Evolutionary conservation across 2,329 filamentous ascomycete species (phyloP).

Genomic region (Xylaria digitata): DNA sequence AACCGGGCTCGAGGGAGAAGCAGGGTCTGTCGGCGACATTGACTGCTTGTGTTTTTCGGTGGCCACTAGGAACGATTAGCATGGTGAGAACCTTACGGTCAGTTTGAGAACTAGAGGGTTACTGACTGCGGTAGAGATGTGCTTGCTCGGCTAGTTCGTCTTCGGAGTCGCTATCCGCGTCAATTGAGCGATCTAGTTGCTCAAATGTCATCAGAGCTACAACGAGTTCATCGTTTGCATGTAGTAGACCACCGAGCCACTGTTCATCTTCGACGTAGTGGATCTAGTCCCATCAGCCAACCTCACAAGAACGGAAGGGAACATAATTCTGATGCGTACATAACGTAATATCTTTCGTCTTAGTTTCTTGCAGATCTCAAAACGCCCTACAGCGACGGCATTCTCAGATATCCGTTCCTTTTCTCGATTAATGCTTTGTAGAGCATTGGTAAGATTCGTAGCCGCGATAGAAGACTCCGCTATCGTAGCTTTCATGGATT

Average conservation of each 20-base stretch:
- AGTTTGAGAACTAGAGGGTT: neutral
- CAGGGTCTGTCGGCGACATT: constrained; percentile 53
- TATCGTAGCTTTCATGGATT: constrained; percentile 86
- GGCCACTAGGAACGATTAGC: constrained; percentile 59
- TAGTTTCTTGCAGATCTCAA: constrained; percentile 87
- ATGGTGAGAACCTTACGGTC: constrained; percentile 29
- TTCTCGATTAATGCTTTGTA: constrained; percentile 93
- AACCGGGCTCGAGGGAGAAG: constrained; percentile 50
- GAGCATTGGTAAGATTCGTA: constrained; percentile 87
- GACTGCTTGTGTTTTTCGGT: constrained; percentile 63
- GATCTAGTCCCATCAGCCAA: constrained; percentile 65
- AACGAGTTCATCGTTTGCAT: constrained; percentile 96
- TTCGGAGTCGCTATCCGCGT: constrained; percentile 77
- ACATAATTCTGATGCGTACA: constrained; percentile 55
- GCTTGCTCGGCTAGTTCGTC: constrained; percentile 75
- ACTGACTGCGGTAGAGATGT: constrained; percentile 70
- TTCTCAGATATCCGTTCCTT: constrained; percentile 89
- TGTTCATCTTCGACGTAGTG: constrained; percentile 91
- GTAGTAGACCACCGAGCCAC: constrained; percentile 89
- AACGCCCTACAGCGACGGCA: constrained; percentile 75
- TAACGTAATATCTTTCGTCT: constrained; percentile 88
- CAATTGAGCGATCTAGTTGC: constrained; percentile 87
- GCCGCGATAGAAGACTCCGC: constrained; percentile 89
- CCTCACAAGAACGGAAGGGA: neutral
- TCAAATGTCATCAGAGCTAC: constrained; percentile 93